Percentiles rank a stretch among this genome's conserved stretches.
These are phyloP conservation scores for Phaeosphaeria sp. DNA, from an alignment of 2,329 filamentous ascomycete species.

Conservation along the genomic window DNA sequence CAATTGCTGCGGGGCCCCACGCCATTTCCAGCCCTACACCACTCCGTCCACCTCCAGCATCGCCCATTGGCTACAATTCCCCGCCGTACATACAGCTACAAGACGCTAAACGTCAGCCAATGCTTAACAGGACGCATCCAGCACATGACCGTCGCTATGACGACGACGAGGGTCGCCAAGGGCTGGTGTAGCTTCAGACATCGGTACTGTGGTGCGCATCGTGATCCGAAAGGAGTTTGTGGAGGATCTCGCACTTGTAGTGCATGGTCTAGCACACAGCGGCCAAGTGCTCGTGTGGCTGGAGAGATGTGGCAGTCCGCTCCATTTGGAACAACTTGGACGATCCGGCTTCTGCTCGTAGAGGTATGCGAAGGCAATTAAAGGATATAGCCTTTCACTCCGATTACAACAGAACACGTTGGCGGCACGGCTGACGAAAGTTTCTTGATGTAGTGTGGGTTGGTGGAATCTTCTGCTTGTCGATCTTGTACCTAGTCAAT, in stretches of 20 bases:
- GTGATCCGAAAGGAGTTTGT: background rate
- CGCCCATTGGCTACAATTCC: constrained; percentile 7
- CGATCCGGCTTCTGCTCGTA: no score
- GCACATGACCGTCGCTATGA: constrained; percentile 11
- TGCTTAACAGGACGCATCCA: constrained; percentile 1
- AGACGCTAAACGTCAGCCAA: constrained; percentile 14
- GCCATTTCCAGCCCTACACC: background rate
- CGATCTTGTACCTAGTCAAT: no score
- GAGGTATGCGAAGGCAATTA: no score
- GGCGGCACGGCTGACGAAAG: no score
- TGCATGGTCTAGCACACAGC: background rate
- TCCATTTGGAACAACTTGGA: background rate
- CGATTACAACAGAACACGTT: no score
- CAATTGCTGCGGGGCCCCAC: background rate
- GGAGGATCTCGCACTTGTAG: background rate
- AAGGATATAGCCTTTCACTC: no score
- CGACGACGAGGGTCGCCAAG: constrained; percentile 8
- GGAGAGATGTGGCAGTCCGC: background rate
- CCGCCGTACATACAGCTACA: background rate
- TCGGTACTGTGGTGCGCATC: background rate
- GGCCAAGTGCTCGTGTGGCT: background rate
- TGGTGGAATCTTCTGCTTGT: no score
- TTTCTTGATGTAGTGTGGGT: no score
- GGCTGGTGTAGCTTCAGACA: background rate
- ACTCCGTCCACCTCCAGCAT: background rate